Evolutionary conservation across 2,329 filamentous ascomycete species (phyloP), one percentile per base, ranked within the genome.

Genomic region (Aspergillus latus): DNA sequence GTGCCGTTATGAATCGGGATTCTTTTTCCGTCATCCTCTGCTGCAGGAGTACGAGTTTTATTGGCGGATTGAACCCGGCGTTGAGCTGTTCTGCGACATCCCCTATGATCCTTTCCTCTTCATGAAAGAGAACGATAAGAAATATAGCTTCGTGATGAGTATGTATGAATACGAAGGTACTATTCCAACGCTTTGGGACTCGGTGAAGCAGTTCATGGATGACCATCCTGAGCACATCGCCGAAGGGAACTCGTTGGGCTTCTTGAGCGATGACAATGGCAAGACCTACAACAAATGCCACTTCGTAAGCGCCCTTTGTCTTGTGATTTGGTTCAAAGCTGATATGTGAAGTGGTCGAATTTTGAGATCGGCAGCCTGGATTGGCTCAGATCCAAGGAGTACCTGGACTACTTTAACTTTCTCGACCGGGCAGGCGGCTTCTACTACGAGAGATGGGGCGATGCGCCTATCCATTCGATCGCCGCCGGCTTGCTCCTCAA

Each of bases 31-130:
- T 59, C 94, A 99, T 74, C 84, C 86, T 30, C 79, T 97, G 64
- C 93, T 99, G 90, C 78, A 90, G 74, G 92, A 97, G 73, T 99
- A 96, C 76, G 94, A 99, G 72, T 99, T 91, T 85, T 99, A 99
- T 84, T 99, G 94, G 94, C 90, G 95, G 65, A 94, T 99, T 11
- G 94, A 99, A 82, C 94, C 94, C 66, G 94, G 90, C 76, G 87
- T 99, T 72, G 90, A 97, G 80, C 88, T 99, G 60, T 97, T 86
- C 83, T 99, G 94, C 78, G 94, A 99, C 72, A 84, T 99, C 69
- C 84, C 91, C 75, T 96, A 96, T 75, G 94, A 99, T 71, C 90
- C 94, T 6, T 99, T 99, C 87, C 90, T 90, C 62, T 92, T 86
- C 80, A 97, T 99, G 92, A 87, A 88, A 66, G 92, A 97, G 71